Evolutionary conservation across 805 yeast species (phyloP), one percentile per base, ranked within the genome.

Genomic region (Candida xiaguanensis): DNA sequence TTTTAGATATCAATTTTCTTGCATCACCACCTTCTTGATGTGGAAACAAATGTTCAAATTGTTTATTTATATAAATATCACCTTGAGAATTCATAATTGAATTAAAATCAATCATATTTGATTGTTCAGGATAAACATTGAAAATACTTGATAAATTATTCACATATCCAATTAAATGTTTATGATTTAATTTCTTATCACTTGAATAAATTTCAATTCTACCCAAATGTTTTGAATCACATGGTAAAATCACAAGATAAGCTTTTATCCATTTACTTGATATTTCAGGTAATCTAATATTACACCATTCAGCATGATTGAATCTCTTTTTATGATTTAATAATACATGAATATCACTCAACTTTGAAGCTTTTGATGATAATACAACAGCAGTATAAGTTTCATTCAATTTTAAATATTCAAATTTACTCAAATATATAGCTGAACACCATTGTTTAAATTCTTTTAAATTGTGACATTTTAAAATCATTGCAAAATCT

Each of bases 371-470:
- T 47, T 76, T 78, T 7, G 76, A 58, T 7, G 83, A 75, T 24
- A 81, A 56, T 24, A 80, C 58, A 2, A 80, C 83, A 5, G 85
- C 88, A 0, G 86, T 80, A 51, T 74, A 81, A 15, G 80, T 72
- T 56, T 80, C 83, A 50, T 75, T 79, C 38, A 81, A 61, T 34
- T 75, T 71, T 14, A 69, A 66, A 48, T 64, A 72, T 56, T 81
- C 88, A 51, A 64, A 81, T 46, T 72, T 75, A n/a, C 82, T 59
- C 34, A 81, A 55, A 36, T 71, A 60, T 25, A 80, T 54, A 3
- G 80, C 74, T 1, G 78, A 60, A 14, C 75, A 60, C 76, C 77
- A 72, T 35, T 44, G 47, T 31, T 46, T 40, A 39, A 56, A 49
- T 16, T 61, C 67, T 8, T 38, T 39, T 2, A 41, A 31, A 14